Evolutionary conservation across 257 asterid species (phyloP), one percentile per base, ranked within the genome.

Genomic region (Scutellaria baicalensis): DNA sequence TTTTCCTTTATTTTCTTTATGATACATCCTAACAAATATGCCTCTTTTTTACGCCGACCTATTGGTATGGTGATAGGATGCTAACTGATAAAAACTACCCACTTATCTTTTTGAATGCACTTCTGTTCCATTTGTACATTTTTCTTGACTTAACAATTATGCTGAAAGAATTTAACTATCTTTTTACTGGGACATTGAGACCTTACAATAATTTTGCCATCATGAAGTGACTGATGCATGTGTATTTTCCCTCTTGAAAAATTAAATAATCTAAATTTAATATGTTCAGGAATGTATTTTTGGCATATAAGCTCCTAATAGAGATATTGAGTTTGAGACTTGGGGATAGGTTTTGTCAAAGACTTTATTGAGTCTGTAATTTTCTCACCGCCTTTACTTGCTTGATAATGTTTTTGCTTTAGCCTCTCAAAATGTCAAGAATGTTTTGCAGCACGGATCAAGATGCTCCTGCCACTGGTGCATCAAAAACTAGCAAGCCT

Each of bases 371-470:
- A 49, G 48, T 59, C 42, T 38, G 40, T 33, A 56, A 57, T 61
- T 70, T 47, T 47, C 36, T 55, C 55, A 39, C 21, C 10, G 40
- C 47, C 43, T 27, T 6, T 38, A 71, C 33, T 27, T 71, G n/a
- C 63, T 38, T 64, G 64, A 63, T 67, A 18, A 27, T 39, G 55
- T 47, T 31, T 58, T 48, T 68, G 72, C 39, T 56, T 66, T 72
- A 69, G 69, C 17, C 42, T 66, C 58, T 74, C 64, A 78, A 75
- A 81, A 58, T 48, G 47, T 59, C 47, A 43, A 67, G 13, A 70
- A 67, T 76, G 56, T 77, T 69, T 57, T 68, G 63, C 89, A 87
- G 96, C 83, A 85, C 33, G 80, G 75, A 51, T 61, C 86, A 81
- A 67, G 88, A 72, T 56, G 67, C 82, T 73, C 60, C 72, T 54